Percentiles rank a stretch among this genome's conserved stretches.
Evolutionary conservation across 2,329 filamentous ascomycete species (phyloP).

Genomic region (Paraphoma chrysanthemicola): DNA sequence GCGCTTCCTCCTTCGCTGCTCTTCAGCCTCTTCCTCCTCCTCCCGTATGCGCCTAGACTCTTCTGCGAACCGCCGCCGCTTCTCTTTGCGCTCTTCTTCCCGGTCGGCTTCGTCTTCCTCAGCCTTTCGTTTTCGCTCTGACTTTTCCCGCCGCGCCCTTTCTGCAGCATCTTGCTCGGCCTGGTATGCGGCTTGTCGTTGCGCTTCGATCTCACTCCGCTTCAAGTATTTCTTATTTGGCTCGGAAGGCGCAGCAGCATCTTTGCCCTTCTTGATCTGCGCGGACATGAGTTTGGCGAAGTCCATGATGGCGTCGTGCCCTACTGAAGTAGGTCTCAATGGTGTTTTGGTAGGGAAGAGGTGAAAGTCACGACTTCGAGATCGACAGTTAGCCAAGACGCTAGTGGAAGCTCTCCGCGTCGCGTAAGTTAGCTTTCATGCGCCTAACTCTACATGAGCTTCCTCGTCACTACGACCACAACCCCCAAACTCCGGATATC

Average conservation of each 20-base stretch:
- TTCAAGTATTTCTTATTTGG: constrained; percentile 74
- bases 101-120: constrained; percentile 84
- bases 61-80: constrained; percentile 80
- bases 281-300: constrained; percentile 93
- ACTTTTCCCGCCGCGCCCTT: constrained; percentile 71
- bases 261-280: constrained; percentile 84
- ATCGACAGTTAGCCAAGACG: constrained; percentile 17
- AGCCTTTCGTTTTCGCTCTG: constrained; percentile 81
- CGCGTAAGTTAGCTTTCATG: constrained; percentile 11
- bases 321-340: not conserved
- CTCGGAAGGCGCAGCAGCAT: constrained; percentile 47
- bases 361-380: constrained; percentile 5
- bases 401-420: constrained; percentile 28
- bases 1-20: constrained; percentile 74
- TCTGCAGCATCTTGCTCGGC: constrained; percentile 81
- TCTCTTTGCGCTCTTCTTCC: constrained; percentile 76
- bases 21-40: constrained; percentile 75
- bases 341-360: not conserved
- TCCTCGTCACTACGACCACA: too few relatives aligned
- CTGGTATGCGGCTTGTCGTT: constrained; percentile 79
- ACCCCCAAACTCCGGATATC: not conserved
- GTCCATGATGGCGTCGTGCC: constrained; percentile 69
- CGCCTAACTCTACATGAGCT: not conserved
- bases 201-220: constrained; percentile 84
- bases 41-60: constrained; percentile 75